Percentiles rank a stretch among this genome's conserved stretches.
Evolutionary conservation across 2,329 filamentous ascomycete genomes (phyloP).

Genomic region (Xylariaceae sp.): DNA sequence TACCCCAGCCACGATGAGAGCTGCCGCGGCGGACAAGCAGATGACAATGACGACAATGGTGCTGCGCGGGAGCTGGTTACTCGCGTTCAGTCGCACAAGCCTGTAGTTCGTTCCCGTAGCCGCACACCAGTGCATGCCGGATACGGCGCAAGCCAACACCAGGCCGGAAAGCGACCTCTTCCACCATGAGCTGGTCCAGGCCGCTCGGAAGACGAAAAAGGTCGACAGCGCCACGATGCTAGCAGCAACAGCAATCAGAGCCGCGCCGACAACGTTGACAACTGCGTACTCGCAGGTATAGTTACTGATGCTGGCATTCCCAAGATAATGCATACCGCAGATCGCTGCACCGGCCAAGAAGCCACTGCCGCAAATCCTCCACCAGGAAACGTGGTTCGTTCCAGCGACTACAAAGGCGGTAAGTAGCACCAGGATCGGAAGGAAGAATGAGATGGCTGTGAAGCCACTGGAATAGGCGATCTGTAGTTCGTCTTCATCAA

Average conservation of each 20-base stretch:
- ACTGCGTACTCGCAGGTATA: conserved; percentile 62
- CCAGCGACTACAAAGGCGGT: conserved; percentile 68
- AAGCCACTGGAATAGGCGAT: conserved; percentile 69
- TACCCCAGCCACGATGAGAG: conserved; percentile 52
- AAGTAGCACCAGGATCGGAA: conserved; percentile 72
- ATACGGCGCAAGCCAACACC: conserved; percentile 69
- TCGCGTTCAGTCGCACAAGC: conserved; percentile 42
- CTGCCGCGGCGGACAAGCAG: conserved; percentile 60
- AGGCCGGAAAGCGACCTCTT: conserved; percentile 64
- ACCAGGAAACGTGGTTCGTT: conserved; percentile 51
- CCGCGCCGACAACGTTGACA: conserved; percentile 61
- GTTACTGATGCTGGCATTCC: conserved; percentile 78
- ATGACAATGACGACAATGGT: conserved; percentile 71
- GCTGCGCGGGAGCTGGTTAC: conserved; percentile 49
- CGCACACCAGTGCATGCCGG: conserved; percentile 85
- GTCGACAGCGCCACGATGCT: conserved; percentile 66
- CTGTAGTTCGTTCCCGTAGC: conserved; percentile 66
- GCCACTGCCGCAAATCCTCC: conserved; percentile 60
- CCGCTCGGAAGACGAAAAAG: conserved; percentile 72
- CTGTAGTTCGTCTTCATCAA: conserved; percentile 53
- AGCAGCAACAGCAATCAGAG: conserved; percentile 67
- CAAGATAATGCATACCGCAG: conserved; percentile 83
- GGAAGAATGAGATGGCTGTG: conserved; percentile 73
- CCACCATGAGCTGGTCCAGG: conserved; percentile 78
- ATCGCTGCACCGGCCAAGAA: conserved; percentile 69